Evolutionary conservation across 495 filamentous ascomycete genomes (phyloP), one percentile per base, ranked within the genome.

Genomic region (Penicillium nucicola): DNA sequence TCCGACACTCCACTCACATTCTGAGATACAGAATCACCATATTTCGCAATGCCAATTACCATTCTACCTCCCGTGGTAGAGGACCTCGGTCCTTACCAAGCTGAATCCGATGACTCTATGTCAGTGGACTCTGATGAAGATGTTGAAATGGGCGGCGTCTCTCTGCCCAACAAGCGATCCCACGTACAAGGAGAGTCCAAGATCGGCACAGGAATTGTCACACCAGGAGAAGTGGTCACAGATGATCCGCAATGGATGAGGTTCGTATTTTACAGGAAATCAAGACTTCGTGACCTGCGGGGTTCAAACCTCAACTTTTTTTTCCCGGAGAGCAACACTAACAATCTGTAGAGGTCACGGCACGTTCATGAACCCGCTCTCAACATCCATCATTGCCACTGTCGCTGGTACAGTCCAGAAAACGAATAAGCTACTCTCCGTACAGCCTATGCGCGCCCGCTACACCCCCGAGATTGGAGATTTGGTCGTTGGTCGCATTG

Each of bases 401-500:
- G 84, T 98, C 25, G 89, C 90, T 5, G 93, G 93, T 61, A 92
- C 84, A 15, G 70, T 97, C 5, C 82, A 84, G 42, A 91, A 90
- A 55, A 96, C 91, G 49, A 98, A 98, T 79, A 98, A 97, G 68
- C 81, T 98, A 4, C 84, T 98, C 41, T 95, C 89, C 28, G 87
- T 98, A 34, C 79, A 81, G 3, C 91, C 93, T 0, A 76, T 98
- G 2, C 87, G 90, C 39, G 89, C 93, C n/a, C 87, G 95, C 32
- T 98, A 98, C 71, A 88, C 82, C 0, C 93, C 93, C 22, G 90
- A 96, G 66, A 95, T 98, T 53, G 93, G 93, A 50, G 93, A 98
- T 69, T 78, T 97, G 2, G 89, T 98, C 4, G 85, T 98, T 5
- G 95, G 93, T 33, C 85, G 93, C 50, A 96, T 98, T 56, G 83